Evolutionary conservation across 108 stramenopile species (phyloP).

Genomic region (Discostella pseudostelligera): DNA sequence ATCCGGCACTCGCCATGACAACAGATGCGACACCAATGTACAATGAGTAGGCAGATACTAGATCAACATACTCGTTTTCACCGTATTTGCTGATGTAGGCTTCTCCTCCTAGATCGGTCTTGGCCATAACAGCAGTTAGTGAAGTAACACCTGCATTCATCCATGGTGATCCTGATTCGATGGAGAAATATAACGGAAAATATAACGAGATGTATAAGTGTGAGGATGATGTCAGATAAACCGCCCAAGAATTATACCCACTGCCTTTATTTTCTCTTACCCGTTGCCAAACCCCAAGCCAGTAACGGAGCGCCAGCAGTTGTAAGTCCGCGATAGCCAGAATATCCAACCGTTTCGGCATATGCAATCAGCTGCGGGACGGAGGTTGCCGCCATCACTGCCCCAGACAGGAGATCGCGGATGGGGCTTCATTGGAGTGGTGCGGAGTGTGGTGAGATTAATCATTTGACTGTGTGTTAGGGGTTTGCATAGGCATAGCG

Average conservation of each 20-base stretch:
- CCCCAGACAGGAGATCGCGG: conserved; percentile 71
- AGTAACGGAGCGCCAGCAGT: conserved; percentile 71
- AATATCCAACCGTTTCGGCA: conserved; percentile 79
- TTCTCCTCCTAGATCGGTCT: conserved; percentile 72
- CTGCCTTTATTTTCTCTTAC: no score
- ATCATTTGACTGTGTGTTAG: no score
- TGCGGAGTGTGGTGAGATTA: no score
- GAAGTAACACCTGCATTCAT: conserved; percentile 80
- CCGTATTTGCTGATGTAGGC: conserved; percentile 65
- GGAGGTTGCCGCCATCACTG: conserved; percentile 84
- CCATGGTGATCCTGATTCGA: conserved; percentile 59
- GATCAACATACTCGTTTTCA: conserved; percentile 71
- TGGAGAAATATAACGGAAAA: background rate
- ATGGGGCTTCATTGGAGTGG: conserved; percentile 50
- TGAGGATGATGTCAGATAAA: no score
- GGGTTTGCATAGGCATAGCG: no score
- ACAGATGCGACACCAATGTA: conserved; percentile 69
- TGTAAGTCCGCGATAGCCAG: conserved; percentile 72
- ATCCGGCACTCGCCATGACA: conserved; percentile 61
- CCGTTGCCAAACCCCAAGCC: conserved; percentile 75
- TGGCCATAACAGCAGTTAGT: conserved; percentile 79
- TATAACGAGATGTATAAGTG: background rate
- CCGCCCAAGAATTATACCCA: no score
- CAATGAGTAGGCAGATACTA: conserved; percentile 75
- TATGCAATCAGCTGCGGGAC: conserved; percentile 86